Conservation (phyloP, 2,329 filamentous ascomycete species). For the Pestalotiopsis sp. region DNA sequence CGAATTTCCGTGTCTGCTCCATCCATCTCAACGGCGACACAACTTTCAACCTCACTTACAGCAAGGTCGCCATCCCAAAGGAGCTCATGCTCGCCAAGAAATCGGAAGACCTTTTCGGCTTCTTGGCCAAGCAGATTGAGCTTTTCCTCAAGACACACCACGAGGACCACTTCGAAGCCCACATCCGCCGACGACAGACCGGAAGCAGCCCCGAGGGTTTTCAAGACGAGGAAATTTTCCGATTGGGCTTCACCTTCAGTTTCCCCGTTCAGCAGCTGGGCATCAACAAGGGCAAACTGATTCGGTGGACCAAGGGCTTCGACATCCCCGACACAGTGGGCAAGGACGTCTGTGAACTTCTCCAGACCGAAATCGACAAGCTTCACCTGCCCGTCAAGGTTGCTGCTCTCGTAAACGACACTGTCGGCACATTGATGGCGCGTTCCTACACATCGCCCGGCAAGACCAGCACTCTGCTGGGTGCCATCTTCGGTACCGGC, state of each 20-base stretch:
- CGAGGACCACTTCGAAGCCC: slow-evolving; percentile 78
- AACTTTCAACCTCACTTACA: slow-evolving; percentile 91
- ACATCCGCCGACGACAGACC: slow-evolving; percentile 66
- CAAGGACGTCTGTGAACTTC: slow-evolving; percentile 88
- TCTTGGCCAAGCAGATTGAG: slow-evolving; percentile 92
- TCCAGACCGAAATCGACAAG: slow-evolving; percentile 88
- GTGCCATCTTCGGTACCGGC: slow-evolving; percentile 95
- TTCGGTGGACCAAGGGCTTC: slow-evolving; percentile 98
- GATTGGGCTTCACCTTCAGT: slow-evolving; percentile 97
- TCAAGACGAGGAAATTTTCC: slow-evolving; percentile 79
- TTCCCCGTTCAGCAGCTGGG: slow-evolving; percentile 94
- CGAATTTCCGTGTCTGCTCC: slow-evolving; percentile 97
- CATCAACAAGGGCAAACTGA: slow-evolving; percentile 92
- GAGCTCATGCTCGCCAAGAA: slow-evolving; percentile 89
- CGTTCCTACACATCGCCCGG: slow-evolving; percentile 92
- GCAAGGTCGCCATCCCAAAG: slow-evolving; percentile 87
- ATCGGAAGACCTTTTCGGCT: slow-evolving; percentile 84
- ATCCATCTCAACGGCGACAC: slow-evolving; percentile 91
- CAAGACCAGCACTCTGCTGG: slow-evolving; percentile 84
- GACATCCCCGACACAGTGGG: slow-evolving; percentile 94
- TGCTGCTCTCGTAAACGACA: slow-evolving; percentile 96
- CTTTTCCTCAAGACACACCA: slow-evolving; percentile 86
- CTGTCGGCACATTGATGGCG: slow-evolving; percentile 96
- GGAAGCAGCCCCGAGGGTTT: slow-evolving; percentile 60
- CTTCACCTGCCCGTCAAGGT: slow-evolving; percentile 88